Base-by-base conservation (phyloP, 2,329 filamentous ascomycete species). In the Hypoxylon sp. region DNA sequence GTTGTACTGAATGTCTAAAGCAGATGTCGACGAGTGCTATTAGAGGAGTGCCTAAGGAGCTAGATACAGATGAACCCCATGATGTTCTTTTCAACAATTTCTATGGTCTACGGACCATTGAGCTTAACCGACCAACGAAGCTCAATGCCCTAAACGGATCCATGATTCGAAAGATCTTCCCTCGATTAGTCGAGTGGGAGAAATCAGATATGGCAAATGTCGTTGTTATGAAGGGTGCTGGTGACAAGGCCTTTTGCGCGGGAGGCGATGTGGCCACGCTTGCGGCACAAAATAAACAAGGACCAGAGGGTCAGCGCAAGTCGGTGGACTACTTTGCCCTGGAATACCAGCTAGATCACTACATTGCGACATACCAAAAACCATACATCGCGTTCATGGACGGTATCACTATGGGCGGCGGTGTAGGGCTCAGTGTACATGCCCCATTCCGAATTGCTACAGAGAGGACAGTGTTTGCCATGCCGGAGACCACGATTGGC, bases 401-500 rank as follows among this genome's bases (percentile, higher is more conserved):
- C 78, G 96, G 96, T 66, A 92, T 97, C 80, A 99, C 97, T 57
- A 99, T 99, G 96, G 96, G 96, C 62, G 96, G 96, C 62, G 96
- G 96, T 72, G 96, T 98, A 58, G 96, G 96, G 5, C 87, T 99
- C 63, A 97, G 93, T 80, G 88, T 97, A 57, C 97, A 99, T 81
- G 95, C 96, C 2, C 97, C 96, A 2, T 95, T 99, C 86, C 88
- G 96, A 67, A 97, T 99, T 78, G 96, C 96, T 39, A 99, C 96
- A 2, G 96, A 99, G 82, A 92, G 91, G 78, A 99, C 96, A 5
- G 83, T 97, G 52, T 98, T 99, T 77, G 94, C 97, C 74, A 99
- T 99, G 96, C 96, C 96, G 31, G 96, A 99, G 83, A 99, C 96
- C 3, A 97, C 90, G 8, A 99, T 99, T 77, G 96, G 96, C 42